Evolutionary conservation across 1,284 basidiomycete species (phyloP).

Genomic region (Blastosporella zonata): DNA sequence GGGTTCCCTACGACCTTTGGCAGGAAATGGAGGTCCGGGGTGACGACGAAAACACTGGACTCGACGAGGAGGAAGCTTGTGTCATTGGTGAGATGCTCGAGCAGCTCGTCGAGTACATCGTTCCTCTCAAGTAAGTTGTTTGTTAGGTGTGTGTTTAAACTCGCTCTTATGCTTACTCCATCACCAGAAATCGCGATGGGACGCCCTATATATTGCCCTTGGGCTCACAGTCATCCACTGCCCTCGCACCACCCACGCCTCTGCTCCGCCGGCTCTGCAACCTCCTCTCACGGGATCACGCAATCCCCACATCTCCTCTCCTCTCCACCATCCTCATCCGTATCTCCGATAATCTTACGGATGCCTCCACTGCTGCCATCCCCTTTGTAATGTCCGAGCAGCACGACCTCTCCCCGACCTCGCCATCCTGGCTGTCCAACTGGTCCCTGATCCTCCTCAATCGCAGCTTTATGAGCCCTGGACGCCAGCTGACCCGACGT

Average conservation of each 20-base stretch:
- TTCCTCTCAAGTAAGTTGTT: constrained; percentile 42
- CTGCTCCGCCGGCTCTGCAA: constrained; percentile 37
- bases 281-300: constrained; percentile 59
- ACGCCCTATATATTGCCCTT: constrained; percentile 53
- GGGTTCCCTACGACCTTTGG: constrained; percentile 65
- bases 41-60: constrained; percentile 47
- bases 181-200: constrained; percentile 49
- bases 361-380: constrained; percentile 58
- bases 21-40: constrained; percentile 62
- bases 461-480: constrained; percentile 41
- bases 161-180: constrained; percentile 2
- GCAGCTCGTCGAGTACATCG: constrained; percentile 54
- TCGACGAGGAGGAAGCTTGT: constrained; percentile 64
- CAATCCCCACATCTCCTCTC: constrained; percentile 52
- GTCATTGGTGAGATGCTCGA: constrained; percentile 59
- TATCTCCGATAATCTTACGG: constrained; percentile 60
- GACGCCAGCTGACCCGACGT: constrained; percentile 52
- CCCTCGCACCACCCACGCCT: constrained; percentile 54
- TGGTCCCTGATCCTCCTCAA: constrained; percentile 60
- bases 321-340: constrained; percentile 62
- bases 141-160: constrained; percentile 8
- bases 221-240: constrained; percentile 40
- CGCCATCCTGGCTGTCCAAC: constrained; percentile 63
- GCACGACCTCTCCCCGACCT: constrained; percentile 64
- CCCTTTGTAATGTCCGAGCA: constrained; percentile 59